Conservation (phyloP, 495 filamentous ascomycete genomes). For the Trichoderma gamsii region DNA sequence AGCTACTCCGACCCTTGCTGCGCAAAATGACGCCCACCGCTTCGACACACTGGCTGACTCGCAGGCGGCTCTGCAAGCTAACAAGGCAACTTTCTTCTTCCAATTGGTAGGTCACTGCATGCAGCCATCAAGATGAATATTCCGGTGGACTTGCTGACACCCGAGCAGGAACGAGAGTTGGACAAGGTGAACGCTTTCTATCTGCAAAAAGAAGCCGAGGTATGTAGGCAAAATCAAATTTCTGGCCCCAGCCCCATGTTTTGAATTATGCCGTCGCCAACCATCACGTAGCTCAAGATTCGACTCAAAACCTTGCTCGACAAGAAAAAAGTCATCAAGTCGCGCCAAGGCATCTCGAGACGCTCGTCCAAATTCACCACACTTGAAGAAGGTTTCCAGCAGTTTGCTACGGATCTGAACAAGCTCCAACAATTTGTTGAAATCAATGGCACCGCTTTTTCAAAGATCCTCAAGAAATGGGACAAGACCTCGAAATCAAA, state of each 20-base stretch:
- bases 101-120: constrained; percentile 60
- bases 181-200: constrained; percentile 99
- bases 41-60: constrained; percentile 52
- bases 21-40: constrained; percentile 58
- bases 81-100: constrained; percentile 98
- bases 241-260: not conserved
- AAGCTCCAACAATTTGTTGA: constrained; percentile 98
- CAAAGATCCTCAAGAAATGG: constrained; percentile 99
- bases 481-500: constrained; percentile 99
- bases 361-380: constrained; percentile 86
- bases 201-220: constrained; percentile 95
- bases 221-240: constrained; percentile 34
- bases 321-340: constrained; percentile 85
- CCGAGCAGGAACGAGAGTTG: constrained; percentile 80
- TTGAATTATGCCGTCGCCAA: not conserved
- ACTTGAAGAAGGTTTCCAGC: constrained; percentile 91
- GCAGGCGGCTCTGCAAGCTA: constrained; percentile 90
- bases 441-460: constrained; percentile 93
- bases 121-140: constrained; percentile 15
- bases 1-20: constrained; percentile 73
- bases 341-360: constrained; percentile 68
- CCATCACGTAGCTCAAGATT: constrained; percentile 65
- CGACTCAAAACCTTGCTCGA: constrained; percentile 86
- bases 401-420: constrained; percentile 91
- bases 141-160: constrained; percentile 21